These are phyloP conservation scores for Cercospora sp. DNA, from an alignment of 2,329 filamentous ascomycete genomes.

Conservation along the genomic window DNA sequence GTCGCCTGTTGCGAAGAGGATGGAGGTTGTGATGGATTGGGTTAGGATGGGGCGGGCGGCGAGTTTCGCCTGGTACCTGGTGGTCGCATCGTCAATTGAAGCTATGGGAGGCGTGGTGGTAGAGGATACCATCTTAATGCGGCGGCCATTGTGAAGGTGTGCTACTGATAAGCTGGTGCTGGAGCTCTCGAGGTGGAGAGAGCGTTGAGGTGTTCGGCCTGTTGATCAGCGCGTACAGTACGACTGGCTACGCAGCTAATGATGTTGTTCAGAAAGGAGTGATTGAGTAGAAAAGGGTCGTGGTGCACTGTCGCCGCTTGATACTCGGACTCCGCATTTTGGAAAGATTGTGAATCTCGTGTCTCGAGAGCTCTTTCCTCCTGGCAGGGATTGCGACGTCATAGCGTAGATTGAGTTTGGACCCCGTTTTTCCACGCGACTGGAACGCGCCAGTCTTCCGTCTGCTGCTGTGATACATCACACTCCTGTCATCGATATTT, in stretches of 20 bases:
- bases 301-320: neutral
- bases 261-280: neutral
- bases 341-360: conserved; percentile 1
- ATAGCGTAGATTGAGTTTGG: neutral
- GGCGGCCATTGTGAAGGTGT: conserved; percentile 36
- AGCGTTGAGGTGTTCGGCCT: neutral
- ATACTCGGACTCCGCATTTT: neutral
- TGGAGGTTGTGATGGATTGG: conserved; percentile 82
- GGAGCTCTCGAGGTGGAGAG: neutral
- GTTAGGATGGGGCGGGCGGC: conserved; percentile 82
- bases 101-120: too few species aligned
- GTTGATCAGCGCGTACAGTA: neutral
- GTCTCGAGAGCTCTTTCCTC: conserved; percentile 9
- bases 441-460: neutral
- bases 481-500: neutral
- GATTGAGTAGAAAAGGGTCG: neutral
- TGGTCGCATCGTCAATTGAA: neutral
- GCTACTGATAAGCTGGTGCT: neutral
- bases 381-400: conserved; percentile 9
- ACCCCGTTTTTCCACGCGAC: neutral
- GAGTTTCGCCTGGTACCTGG: conserved; percentile 82
- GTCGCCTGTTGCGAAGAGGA: conserved; percentile 92
- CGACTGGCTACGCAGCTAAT: neutral
- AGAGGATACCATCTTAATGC: conserved; percentile 43
- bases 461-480: neutral